Conservation (phyloP, 257 asterid species). For the Lycium barbarum region DNA sequence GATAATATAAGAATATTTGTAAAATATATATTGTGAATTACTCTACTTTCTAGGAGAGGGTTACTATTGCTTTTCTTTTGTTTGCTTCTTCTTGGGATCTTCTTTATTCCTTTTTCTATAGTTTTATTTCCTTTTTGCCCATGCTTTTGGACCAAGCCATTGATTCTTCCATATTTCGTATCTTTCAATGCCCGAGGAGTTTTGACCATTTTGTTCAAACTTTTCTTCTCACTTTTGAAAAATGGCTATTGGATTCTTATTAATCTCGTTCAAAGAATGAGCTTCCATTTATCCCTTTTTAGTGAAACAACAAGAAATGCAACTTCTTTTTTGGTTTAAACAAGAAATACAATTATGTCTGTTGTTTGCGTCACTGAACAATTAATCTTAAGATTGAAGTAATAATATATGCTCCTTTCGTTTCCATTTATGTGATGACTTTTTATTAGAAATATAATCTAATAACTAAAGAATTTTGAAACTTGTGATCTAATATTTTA, state of each 20-base stretch:
- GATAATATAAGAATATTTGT: neutral
- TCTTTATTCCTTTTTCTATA: conserved; percentile 11
- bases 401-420: no score
- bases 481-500: no score
- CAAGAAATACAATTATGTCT: no score
- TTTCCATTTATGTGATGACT: no score
- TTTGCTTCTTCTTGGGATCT: conserved; percentile 32
- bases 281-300: neutral
- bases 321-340: no score
- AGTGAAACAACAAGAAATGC: neutral
- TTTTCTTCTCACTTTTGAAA: neutral
- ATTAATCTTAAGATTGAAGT: no score
- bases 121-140: neutral
- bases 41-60: neutral
- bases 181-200: neutral
- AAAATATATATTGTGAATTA: neutral
- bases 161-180: conserved; percentile 25
- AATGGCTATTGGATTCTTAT: conserved; percentile 4
- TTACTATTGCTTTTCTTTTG: conserved; percentile 10
- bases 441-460: no score
- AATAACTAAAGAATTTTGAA: no score
- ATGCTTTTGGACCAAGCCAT: conserved; percentile 47
- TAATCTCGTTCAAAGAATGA: neutral
- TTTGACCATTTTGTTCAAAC: neutral
- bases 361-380: no score